phyloP scores from a whole-genome alignment of 441 rosid genomes.

The Gossypium gossypioides region DNA sequence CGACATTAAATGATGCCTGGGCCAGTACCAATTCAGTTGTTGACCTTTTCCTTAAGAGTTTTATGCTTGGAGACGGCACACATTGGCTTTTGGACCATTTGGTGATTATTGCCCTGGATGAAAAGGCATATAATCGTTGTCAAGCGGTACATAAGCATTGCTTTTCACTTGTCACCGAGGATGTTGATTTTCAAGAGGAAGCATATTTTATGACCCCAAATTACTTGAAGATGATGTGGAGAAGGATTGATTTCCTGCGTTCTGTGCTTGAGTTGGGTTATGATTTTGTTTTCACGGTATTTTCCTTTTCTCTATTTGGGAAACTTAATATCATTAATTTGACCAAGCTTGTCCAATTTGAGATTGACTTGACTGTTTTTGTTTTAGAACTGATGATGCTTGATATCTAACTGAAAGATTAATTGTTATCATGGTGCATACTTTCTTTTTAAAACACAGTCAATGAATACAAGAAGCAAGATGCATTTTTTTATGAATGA shows the following conservation, averaged over 20 bases:
- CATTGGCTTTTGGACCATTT: constrained; percentile 51
- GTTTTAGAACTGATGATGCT: background rate
- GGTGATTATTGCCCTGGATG: constrained; percentile 64
- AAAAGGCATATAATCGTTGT: constrained; percentile 51
- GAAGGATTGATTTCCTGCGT: constrained; percentile 60
- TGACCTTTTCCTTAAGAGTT: constrained; percentile 66
- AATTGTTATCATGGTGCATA: background rate
- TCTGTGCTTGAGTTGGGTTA: constrained; percentile 70
- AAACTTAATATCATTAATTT: background rate
- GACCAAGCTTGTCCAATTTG: background rate
- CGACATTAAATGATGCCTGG: constrained; percentile 82
- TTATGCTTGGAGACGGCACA: constrained; percentile 50
- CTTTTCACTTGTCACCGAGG: constrained; percentile 50
- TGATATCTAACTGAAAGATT: background rate
- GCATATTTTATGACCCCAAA: constrained; percentile 68
- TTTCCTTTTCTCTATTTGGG: background rate
- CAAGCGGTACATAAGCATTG: constrained; percentile 46
- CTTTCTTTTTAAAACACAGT: background rate
- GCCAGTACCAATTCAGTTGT: constrained; percentile 50
- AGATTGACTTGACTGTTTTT: background rate
- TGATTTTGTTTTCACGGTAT: constrained; percentile 81
- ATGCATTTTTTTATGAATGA: background rate
- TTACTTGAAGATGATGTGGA: constrained; percentile 79
- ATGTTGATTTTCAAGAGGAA: constrained; percentile 48
- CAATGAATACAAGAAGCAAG: background rate